Conservation (phyloP, 2,329 filamentous ascomycete species). For the Metarhizium anisopliae region DNA sequence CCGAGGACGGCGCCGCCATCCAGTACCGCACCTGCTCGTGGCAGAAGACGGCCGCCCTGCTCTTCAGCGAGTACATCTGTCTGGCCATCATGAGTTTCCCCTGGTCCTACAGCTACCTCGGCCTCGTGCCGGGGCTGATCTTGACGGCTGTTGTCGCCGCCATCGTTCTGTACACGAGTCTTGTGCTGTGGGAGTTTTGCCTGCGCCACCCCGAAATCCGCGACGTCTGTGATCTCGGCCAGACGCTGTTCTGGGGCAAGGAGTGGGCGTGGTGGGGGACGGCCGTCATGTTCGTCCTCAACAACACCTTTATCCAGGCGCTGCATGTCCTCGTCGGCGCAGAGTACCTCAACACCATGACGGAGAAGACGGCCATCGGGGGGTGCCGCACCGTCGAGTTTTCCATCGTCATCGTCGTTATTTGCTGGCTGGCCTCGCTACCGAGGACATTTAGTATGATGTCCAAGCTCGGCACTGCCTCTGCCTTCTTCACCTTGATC, state of each 20-base stretch:
- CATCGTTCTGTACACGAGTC: slow-evolving; percentile 69
- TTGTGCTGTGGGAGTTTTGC: slow-evolving; percentile 70
- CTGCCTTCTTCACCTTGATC: slow-evolving; percentile 82
- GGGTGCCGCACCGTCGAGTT: slow-evolving; percentile 71
- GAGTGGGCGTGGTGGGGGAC: slow-evolving; percentile 61
- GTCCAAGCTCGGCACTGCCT: slow-evolving; percentile 68
- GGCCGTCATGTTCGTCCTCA: slow-evolving; percentile 82
- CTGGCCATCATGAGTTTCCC: slow-evolving; percentile 91
- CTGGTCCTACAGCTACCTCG: slow-evolving; percentile 82
- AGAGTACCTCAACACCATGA: slow-evolving; percentile 86
- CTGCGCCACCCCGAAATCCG: slow-evolving; percentile 82
- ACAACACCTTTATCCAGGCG: slow-evolving; percentile 86
- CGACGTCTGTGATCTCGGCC: slow-evolving; percentile 92
- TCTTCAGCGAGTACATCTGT: slow-evolving; percentile 95
- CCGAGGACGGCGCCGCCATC: slow-evolving; percentile 71
- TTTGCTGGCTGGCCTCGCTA: slow-evolving; percentile 72
- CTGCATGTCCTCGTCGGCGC: slow-evolving; percentile 77
- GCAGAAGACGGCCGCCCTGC: slow-evolving; percentile 85
- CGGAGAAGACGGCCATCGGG: slow-evolving; percentile 52
- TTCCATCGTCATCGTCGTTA: slow-evolving; percentile 60
- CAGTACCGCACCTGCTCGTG: slow-evolving; percentile 91
- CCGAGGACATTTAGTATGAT: slow-evolving; percentile 78
- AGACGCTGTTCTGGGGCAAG: slow-evolving; percentile 85
- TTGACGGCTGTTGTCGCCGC: slow-evolving; percentile 69
- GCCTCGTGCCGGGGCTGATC: slow-evolving; percentile 76